phyloP scores from a whole-genome alignment of 2,329 filamentous ascomycete genomes.

The Venturia aucupariae region DNA sequence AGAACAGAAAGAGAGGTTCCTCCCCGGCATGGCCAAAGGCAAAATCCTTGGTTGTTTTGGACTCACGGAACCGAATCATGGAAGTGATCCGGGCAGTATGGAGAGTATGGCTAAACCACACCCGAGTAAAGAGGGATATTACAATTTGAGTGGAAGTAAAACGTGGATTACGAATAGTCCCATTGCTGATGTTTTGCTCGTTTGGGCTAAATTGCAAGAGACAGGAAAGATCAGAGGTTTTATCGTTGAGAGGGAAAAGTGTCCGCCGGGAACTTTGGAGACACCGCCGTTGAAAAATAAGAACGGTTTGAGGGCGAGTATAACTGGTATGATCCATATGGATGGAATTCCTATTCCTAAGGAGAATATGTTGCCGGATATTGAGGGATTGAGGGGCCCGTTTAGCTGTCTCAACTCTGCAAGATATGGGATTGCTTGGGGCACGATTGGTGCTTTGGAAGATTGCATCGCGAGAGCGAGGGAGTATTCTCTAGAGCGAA shows the following conservation, averaged over 20 bases:
- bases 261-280: constrained; percentile 79
- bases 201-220: constrained; percentile 88
- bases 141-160: constrained; percentile 70
- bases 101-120: constrained; percentile 79
- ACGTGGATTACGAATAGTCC: constrained; percentile 96
- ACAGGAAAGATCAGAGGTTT: constrained; percentile 94
- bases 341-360: constrained; percentile 81
- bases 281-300: constrained; percentile 93
- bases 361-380: constrained; percentile 86
- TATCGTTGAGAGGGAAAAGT: constrained; percentile 74
- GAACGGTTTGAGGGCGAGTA: constrained; percentile 82
- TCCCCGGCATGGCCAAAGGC: constrained; percentile 74
- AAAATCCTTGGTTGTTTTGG: constrained; percentile 80
- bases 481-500: constrained; percentile 82
- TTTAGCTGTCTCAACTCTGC: constrained; percentile 94
- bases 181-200: constrained; percentile 72
- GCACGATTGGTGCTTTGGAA: constrained; percentile 87
- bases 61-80: constrained; percentile 86
- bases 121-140: constrained; percentile 74
- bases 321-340: constrained; percentile 97
- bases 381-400: constrained; percentile 79
- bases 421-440: constrained; percentile 86
- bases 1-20: constrained; percentile 77
- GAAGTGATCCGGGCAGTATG: constrained; percentile 85
- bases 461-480: constrained; percentile 77